These are phyloP conservation scores for Kwoniella sp. DNA, from an alignment of 768 basidiomycete species.

Conservation along the genomic window DNA sequence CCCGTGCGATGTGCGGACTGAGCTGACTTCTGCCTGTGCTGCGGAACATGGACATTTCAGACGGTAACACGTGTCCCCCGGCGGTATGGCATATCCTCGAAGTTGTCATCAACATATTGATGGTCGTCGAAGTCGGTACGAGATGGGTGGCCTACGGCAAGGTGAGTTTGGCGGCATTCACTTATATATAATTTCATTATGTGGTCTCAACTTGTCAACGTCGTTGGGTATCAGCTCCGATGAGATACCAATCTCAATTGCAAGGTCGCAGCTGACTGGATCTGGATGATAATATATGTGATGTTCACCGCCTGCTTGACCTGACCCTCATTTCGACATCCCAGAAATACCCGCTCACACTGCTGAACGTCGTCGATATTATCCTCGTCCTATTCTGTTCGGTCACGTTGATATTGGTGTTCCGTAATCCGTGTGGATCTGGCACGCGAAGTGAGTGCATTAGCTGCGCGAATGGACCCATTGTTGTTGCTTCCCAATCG, in stretches of 20 bases:
- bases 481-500: background rate
- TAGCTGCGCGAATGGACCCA: too few relatives aligned
- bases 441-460: conserved; percentile 48
- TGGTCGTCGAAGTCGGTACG: conserved; percentile 92
- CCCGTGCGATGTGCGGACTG: too few relatives aligned
- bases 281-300: background rate
- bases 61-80: conserved; percentile 46
- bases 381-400: conserved; percentile 86
- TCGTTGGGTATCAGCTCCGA: too few relatives aligned
- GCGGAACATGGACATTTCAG: conserved; percentile 20
- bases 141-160: conserved; percentile 90
- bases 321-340: too few relatives aligned
- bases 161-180: conserved; percentile 62
- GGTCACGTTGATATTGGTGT: conserved; percentile 82
- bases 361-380: conserved; percentile 83
- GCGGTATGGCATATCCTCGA: conserved; percentile 55
- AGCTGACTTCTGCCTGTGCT: background rate
- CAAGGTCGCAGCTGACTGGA: too few relatives aligned
- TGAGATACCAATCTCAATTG: too few relatives aligned
- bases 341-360: conserved; percentile 55
- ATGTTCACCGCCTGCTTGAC: background rate
- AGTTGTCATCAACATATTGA: conserved; percentile 62
- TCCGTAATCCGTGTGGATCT: conserved; percentile 61
- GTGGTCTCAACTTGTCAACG: too few relatives aligned
- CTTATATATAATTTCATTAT: too few relatives aligned